Conservation (phyloP, 306 rosid species). For the Medicago arabica region DNA sequence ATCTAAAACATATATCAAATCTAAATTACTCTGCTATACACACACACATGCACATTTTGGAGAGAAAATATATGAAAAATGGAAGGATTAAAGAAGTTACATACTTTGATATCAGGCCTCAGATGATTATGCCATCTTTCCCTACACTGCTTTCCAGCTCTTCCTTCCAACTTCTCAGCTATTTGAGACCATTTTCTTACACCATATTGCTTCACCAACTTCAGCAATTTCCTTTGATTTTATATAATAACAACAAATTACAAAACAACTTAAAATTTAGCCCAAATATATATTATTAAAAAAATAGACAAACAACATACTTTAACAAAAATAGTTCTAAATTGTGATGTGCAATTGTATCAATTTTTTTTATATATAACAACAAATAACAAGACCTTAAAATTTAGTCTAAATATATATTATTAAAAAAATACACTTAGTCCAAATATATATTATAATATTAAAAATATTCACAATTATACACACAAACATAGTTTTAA, state of each 20-base stretch:
- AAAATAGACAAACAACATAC: background rate
- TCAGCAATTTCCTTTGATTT: constrained; percentile 58
- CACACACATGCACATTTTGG: background rate
- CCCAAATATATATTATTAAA: constrained; percentile 1
- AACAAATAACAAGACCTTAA: too few relatives aligned
- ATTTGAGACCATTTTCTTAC: constrained; percentile 87
- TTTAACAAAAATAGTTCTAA: background rate
- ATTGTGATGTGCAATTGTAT: too few relatives aligned
- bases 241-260: background rate
- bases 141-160: constrained; percentile 93
- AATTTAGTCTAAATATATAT: too few relatives aligned
- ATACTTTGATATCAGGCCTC: constrained; percentile 92
- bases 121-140: constrained; percentile 98
- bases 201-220: constrained; percentile 82
- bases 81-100: background rate
- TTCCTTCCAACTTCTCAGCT: constrained; percentile 74
- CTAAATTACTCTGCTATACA: background rate
- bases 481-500: too few relatives aligned
- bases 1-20: background rate
- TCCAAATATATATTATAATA: too few relatives aligned
- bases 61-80: background rate
- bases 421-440: too few relatives aligned
- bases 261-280: background rate
- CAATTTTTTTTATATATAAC: too few relatives aligned
- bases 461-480: too few relatives aligned